Evolutionary conservation across 495 filamentous ascomycete species (phyloP).

Genomic region (Podospora didyma): DNA sequence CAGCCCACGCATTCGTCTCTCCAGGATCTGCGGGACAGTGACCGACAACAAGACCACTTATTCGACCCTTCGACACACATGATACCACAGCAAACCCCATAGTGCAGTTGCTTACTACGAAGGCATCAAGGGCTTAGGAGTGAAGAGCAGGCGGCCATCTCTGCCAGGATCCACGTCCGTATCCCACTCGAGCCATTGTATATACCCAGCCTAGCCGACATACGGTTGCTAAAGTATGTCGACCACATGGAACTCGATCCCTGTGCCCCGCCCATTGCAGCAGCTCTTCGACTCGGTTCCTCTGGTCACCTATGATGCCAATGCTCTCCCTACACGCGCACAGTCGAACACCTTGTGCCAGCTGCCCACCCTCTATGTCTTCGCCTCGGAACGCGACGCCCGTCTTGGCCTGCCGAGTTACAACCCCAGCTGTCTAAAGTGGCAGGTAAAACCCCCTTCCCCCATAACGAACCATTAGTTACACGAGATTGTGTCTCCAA

Average conservation of each 20-base stretch:
- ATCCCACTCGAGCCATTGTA: conserved; percentile 1
- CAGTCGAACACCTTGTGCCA: conserved; percentile 46
- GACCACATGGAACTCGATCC: conserved; percentile 37
- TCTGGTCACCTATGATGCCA: conserved; percentile 68
- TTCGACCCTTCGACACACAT: too few relatives aligned
- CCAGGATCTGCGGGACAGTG: too few relatives aligned
- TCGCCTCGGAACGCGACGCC: conserved; percentile 64
- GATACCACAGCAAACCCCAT: too few relatives aligned
- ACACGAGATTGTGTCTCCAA: background rate
- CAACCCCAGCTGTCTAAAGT: conserved; percentile 92
- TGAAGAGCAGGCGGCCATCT: too few relatives aligned
- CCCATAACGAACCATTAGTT: background rate
- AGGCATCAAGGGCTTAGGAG: too few relatives aligned
- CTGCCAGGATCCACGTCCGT: background rate
- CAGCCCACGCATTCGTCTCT: too few relatives aligned
- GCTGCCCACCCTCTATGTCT: conserved; percentile 68
- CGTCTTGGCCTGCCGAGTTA: conserved; percentile 65
- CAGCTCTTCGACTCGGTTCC: conserved; percentile 81
- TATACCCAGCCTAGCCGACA: too few relatives aligned
- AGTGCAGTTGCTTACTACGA: too few relatives aligned
- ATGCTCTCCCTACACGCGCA: conserved; percentile 67
- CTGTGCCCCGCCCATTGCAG: conserved; percentile 72
- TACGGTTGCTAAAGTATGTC: background rate
- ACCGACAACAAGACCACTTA: too few relatives aligned
- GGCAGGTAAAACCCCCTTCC: conserved; percentile 66